These are phyloP conservation scores for Pestalotiopsis sp. DNA, from an alignment of 2,329 filamentous ascomycete genomes.

Conservation along the genomic window DNA sequence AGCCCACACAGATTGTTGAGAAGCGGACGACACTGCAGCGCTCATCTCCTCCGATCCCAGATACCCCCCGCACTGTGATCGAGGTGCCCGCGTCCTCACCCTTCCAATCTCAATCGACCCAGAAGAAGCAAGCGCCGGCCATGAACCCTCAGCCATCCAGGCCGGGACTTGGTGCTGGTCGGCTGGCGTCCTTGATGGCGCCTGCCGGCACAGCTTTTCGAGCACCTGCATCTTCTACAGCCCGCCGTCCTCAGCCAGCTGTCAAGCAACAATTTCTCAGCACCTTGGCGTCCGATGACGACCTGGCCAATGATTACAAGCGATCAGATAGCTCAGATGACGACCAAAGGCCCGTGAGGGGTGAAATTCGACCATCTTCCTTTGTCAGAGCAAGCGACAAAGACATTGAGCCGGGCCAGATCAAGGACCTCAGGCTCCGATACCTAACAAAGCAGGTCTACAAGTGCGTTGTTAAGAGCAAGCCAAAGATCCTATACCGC, in stretches of 20 bases:
- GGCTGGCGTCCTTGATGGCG: slow-evolving; percentile 67
- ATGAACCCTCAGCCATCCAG: slow-evolving; percentile 31
- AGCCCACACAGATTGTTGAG: slow-evolving; percentile 43
- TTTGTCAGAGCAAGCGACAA: slow-evolving; percentile 26
- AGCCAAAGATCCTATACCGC: slow-evolving; percentile 26
- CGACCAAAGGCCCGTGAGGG: slow-evolving; percentile 29
- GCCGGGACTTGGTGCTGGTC: slow-evolving; percentile 27
- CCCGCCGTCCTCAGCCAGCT: slow-evolving; percentile 32
- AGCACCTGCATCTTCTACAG: slow-evolving; percentile 38
- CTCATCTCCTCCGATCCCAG: slow-evolving; percentile 35
- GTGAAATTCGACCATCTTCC: slow-evolving; percentile 34
- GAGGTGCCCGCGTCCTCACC: slow-evolving; percentile 93
- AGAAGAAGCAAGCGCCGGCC: slow-evolving; percentile 14
- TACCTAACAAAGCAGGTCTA: slow-evolving; percentile 31
- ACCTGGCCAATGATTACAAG: slow-evolving; percentile 33
- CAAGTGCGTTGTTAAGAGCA: slow-evolving; percentile 28
- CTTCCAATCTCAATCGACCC: slow-evolving; percentile 42
- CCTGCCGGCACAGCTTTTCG: slow-evolving; percentile 75
- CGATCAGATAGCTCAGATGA: slow-evolving; percentile 34
- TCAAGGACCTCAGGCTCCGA: slow-evolving; percentile 31
- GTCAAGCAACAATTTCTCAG: slow-evolving; percentile 30
- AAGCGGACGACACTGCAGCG: slow-evolving; percentile 35
- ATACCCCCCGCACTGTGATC: slow-evolving; percentile 53
- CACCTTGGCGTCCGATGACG: slow-evolving; percentile 32
- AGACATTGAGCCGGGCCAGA: slow-evolving; percentile 30